Evolutionary conservation across 768 basidiomycete species (phyloP), one percentile per base, ranked within the genome.

Genomic region (Termitomyces sp.): DNA sequence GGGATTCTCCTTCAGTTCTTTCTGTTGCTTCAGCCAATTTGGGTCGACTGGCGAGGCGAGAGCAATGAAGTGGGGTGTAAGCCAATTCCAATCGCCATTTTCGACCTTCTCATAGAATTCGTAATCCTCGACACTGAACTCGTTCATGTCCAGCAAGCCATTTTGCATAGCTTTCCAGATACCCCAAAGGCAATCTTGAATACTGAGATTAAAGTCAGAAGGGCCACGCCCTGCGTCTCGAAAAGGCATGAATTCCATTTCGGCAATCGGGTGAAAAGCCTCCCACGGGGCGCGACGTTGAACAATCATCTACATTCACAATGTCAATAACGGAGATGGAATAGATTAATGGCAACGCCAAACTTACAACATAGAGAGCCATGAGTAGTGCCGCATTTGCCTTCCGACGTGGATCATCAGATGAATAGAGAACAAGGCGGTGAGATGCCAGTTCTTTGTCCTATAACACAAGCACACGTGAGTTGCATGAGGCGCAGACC

Each of bases 51-150:
- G 95, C 0, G 92, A 94, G 4, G 95, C 95, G 65, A 98, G 96
- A 12, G 95, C 94, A 64, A 98, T 89, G 66, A 94, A 94, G 61
- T 88, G 82, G 1, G 92, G 91, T 0, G 92, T 92, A 72, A 94
- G 80, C 92, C 92, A 95, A 67, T 96, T 96, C 90, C 93, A 94
- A 70, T 95, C 94, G 14, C 92, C 90, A 66, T 94, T 93, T 72
- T 94, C 92, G 44, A 95, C 94, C 72, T 94, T 94, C 69, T 98
- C 95, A 70, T 94, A 96, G 69, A 77, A 88, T 70, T 94, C 92
- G 69, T 98, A 98, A 61, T 95, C 94, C 60, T 90, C 88, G 46
- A 94, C 84, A 66, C 86, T 90, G 72, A 98, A 98, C 63, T 92
- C 90, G 68, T 93, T 91, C 81, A 96, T 88, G 65, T 98, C 96